Conservation (phyloP, 176 grass and related monocot species). For the Zizania latifolia region DNA sequence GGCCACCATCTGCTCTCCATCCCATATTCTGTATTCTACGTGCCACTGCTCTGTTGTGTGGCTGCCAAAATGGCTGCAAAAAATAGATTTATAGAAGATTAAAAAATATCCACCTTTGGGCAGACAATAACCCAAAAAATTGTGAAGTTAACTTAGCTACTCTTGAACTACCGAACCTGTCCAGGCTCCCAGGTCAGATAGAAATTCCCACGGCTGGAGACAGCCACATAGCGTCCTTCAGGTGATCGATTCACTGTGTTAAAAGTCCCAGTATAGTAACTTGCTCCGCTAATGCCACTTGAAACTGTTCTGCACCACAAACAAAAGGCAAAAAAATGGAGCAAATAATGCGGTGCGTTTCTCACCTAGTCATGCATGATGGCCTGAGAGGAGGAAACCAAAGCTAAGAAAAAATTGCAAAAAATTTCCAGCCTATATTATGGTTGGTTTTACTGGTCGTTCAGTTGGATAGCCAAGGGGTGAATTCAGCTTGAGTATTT, state of each 20-base stretch:
- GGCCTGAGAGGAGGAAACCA: background rate
- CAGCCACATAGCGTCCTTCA: slow-evolving; percentile 84
- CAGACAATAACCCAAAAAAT: background rate
- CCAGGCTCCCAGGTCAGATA: slow-evolving; percentile 98
- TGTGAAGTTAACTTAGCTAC: background rate
- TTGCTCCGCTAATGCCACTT: slow-evolving; percentile 98
- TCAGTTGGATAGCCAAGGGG: background rate
- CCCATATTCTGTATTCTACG: slow-evolving; percentile 98
- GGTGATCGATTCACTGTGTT: slow-evolving; percentile 88
- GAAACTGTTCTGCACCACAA: slow-evolving; percentile 90
- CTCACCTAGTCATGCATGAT: background rate
- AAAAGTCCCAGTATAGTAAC: slow-evolving; percentile 96
- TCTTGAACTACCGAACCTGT: slow-evolving; percentile 39
- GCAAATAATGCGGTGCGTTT: slow-evolving; percentile 3
- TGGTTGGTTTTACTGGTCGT: background rate
- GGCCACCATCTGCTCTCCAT: slow-evolving; percentile 94
- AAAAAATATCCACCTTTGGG: background rate
- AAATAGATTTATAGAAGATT: background rate
- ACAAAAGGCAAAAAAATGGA: background rate
- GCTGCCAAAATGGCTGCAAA: slow-evolving; percentile 86
- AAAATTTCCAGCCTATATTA: too few relatives aligned
- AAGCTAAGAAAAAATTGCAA: background rate
- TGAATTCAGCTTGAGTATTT: background rate
- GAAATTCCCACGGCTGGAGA: slow-evolving; percentile 93
- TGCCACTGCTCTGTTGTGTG: slow-evolving; percentile 93